A percentile compares a stretch with the other conserved stretches of the same genome.
These are phyloP conservation scores for Trichoderma atroviride DNA, from an alignment of 2,329 filamentous ascomycete species.

Conservation along the genomic window DNA sequence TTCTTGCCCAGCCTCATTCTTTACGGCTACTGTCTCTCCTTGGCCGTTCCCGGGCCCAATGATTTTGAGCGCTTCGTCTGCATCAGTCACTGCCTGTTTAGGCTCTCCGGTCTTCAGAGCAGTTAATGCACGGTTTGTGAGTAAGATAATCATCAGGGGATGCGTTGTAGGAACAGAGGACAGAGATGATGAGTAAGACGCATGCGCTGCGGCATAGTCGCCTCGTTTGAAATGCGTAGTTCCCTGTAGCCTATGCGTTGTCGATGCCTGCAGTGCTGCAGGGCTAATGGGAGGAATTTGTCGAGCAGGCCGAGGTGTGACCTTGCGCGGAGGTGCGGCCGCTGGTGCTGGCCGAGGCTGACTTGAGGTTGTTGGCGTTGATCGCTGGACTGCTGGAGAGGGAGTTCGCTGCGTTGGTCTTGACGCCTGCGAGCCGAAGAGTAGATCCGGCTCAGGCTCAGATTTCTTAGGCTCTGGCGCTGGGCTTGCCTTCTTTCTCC, in stretches of 20 bases:
- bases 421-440: slow-evolving; percentile 53
- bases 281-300: slow-evolving; percentile 69
- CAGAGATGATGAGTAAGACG: slow-evolving; percentile 78
- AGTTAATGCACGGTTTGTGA: slow-evolving; percentile 89
- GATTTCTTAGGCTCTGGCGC: slow-evolving; percentile 46
- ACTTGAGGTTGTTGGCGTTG: slow-evolving; percentile 44
- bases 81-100: slow-evolving; percentile 82
- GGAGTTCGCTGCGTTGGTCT: slow-evolving; percentile 43
- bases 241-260: slow-evolving; percentile 76
- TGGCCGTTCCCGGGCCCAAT: slow-evolving; percentile 81
- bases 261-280: slow-evolving; percentile 72
- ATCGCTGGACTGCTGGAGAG: slow-evolving; percentile 40
- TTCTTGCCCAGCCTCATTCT: slow-evolving; percentile 57
- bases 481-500: slow-evolving; percentile 69
- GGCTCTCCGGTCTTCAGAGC: slow-evolving; percentile 90
- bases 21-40: slow-evolving; percentile 75
- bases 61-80: slow-evolving; percentile 75
- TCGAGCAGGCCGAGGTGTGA: slow-evolving; percentile 55
- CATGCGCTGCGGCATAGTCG: slow-evolving; percentile 85
- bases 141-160: slow-evolving; percentile 82
- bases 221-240: slow-evolving; percentile 92
- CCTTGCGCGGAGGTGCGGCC: slow-evolving; percentile 39
- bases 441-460: slow-evolving; percentile 62
- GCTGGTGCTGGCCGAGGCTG: slow-evolving; percentile 36
- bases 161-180: slow-evolving; percentile 74